Evolutionary conservation across 805 yeast genomes (phyloP).

Genomic region (Saturnispora gosingensis): DNA sequence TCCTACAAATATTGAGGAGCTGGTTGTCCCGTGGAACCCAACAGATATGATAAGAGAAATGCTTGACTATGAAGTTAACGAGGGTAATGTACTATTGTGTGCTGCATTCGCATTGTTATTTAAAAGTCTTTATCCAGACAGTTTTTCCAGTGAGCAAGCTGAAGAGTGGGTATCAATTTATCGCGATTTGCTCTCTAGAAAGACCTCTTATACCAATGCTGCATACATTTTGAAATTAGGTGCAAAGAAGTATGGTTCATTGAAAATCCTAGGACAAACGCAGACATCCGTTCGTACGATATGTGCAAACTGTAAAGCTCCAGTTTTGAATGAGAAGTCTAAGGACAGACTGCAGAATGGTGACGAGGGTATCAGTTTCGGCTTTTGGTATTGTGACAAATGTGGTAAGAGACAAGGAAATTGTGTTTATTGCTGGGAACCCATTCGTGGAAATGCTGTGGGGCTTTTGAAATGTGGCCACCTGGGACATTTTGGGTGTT

Average conservation of each 20-base stretch:
- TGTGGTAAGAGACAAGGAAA: slow-evolving; percentile 53
- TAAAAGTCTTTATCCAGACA: slow-evolving; percentile 30
- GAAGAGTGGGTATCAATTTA: slow-evolving; percentile 52
- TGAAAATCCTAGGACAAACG: slow-evolving; percentile 29
- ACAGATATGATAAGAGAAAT: slow-evolving; percentile 40
- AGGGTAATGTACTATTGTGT: slow-evolving; percentile 58
- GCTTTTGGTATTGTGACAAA: slow-evolving; percentile 78
- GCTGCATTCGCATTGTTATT: slow-evolving; percentile 50
- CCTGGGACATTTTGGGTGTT: slow-evolving; percentile 74
- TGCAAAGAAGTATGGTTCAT: slow-evolving; percentile 23
- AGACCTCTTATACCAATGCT: slow-evolving; percentile 46
- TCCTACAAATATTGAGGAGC: too few relatives aligned
- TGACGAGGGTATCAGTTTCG: slow-evolving; percentile 36
- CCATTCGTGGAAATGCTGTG: slow-evolving; percentile 63
- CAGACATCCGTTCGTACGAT: slow-evolving; percentile 41
- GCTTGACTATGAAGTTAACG: slow-evolving; percentile 43
- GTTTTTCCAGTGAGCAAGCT: slow-evolving; percentile 25
- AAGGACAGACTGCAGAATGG: slow-evolving; percentile 27
- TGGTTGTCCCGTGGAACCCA: slow-evolving; percentile 48
- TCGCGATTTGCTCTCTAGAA: slow-evolving; percentile 42
- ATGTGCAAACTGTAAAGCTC: slow-evolving; percentile 51
- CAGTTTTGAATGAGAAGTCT: slow-evolving; percentile 50
- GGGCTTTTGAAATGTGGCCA: slow-evolving; percentile 71
- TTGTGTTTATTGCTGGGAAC: slow-evolving; percentile 73
- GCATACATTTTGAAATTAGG: slow-evolving; percentile 43